Percentiles rank a stretch among this genome's conserved stretches.
These are phyloP conservation scores for Solanum rostratum DNA, from an alignment of 257 asterid species.

Conservation along the genomic window DNA sequence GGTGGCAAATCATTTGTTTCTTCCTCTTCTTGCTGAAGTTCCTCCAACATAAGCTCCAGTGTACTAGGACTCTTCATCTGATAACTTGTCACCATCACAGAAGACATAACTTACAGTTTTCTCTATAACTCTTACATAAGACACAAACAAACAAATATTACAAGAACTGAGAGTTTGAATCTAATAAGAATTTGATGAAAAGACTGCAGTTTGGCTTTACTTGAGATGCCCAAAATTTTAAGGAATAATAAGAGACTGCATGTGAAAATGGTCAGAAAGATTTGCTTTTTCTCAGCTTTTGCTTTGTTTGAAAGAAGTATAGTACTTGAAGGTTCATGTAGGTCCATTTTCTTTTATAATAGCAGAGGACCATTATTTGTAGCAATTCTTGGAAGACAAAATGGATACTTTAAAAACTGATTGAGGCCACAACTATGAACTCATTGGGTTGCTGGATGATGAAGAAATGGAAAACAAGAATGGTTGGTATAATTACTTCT, in stretches of 20 bases:
- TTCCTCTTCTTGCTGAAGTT: conserved; percentile 39
- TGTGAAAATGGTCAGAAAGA: neutral
- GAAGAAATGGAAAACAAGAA: neutral
- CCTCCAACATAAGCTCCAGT: conserved; percentile 63
- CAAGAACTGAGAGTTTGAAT: neutral
- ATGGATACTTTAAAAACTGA: neutral
- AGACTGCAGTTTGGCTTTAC: neutral
- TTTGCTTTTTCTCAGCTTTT: neutral
- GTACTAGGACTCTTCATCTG: conserved; percentile 49
- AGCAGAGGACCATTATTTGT: neutral
- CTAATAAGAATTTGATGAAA: neutral
- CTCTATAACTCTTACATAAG: neutral
- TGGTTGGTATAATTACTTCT: neutral
- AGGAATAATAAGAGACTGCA: neutral
- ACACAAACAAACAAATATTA: neutral
- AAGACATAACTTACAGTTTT: neutral
- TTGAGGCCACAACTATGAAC: neutral
- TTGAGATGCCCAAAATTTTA: neutral
- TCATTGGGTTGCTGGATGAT: neutral
- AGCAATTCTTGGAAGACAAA: neutral
- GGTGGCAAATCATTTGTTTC: conserved; percentile 34
- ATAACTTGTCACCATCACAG: conserved; percentile 18
- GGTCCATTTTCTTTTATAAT: neutral
- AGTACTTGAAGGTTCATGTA: neutral
- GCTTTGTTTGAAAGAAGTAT: neutral